Evolutionary conservation across 192 early-diverging fungal genomes (phyloP).

Genomic region (Kickxella alabastrina): DNA sequence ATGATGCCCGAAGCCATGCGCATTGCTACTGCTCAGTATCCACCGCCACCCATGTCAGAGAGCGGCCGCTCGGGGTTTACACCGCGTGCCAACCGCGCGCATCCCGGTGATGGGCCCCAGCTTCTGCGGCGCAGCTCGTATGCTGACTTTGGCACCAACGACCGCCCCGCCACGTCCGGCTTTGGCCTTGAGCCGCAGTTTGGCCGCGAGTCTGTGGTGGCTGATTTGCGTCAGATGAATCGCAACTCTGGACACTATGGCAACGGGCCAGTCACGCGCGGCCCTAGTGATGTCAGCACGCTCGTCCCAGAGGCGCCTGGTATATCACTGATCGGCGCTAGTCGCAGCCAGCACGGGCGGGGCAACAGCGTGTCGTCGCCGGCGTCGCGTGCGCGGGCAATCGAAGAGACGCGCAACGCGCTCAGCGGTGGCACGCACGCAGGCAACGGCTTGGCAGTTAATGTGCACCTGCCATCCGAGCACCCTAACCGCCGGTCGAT

Average conservation of each 20-base stretch:
- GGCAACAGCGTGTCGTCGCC: conserved; percentile 42
- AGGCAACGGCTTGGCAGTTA: not conserved
- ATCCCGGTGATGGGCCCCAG: not conserved
- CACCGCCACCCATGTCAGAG: conserved; percentile 4
- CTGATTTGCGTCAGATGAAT: conserved; percentile 18
- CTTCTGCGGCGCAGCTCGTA: conserved; percentile 26
- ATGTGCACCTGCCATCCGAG: not conserved
- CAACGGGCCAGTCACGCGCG: conserved; percentile 10
- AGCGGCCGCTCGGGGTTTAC: conserved; percentile 1
- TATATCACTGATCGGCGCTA: conserved; percentile 3
- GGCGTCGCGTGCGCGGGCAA: conserved; percentile 22
- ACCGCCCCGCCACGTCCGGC: conserved; percentile 24
- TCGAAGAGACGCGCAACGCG: conserved; percentile 43
- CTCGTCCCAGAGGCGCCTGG: conserved; percentile 27
- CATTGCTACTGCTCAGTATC: not conserved
- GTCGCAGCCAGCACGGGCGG: conserved; percentile 16
- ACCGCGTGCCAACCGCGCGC: conserved; percentile 1
- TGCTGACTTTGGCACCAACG: conserved; percentile 32
- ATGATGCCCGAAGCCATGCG: conserved; percentile 5
- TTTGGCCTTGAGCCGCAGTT: conserved; percentile 35
- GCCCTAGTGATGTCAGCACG: conserved; percentile 1
- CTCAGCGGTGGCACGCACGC: conserved; percentile 21
- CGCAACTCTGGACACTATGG: conserved; percentile 4
- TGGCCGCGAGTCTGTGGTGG: conserved; percentile 22
- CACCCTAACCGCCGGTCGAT: conserved; percentile 2